Evolutionary conservation across 768 basidiomycete genomes (phyloP), one percentile per base, ranked within the genome.

Genomic region (Panaeolus cyanescens): DNA sequence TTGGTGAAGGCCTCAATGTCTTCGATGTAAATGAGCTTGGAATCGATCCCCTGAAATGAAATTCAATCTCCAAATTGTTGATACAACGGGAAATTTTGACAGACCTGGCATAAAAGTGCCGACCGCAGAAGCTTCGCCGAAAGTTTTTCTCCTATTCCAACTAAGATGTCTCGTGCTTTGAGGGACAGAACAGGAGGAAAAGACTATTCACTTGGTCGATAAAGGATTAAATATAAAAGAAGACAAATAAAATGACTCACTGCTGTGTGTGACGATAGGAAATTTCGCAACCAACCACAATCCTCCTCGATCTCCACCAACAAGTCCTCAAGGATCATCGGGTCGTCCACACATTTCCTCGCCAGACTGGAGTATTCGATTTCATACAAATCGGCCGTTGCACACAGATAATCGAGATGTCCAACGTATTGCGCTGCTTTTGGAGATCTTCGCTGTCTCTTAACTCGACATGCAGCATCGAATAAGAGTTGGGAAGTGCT

Each of bases 1-100:
- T 71, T 65, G 39, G 82, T 83, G 39, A 76, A 74, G 19, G 85
- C 85, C 3, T 89, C 85, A 12, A 96, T 83, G 65, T 86, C 87
- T 72, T 97, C 95, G 31, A 96, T 76, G 4, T 90, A 91, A 33
- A 97, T 91, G 59, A 92, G 90, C 74, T 97, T 95, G 2, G 95
- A 89, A 70, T 96, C 95, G 67, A 96, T 83, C 37, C 93, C 94
- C 89, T 92, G 67, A 15, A 39, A 13, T 34, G 31, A 28, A 54
- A 6, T 4, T 50, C 25, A 45, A 33, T 7, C 33, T 7, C 13
- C 33, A 34, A 34, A 33, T 55, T 32, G 9, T 34, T 31, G 7
- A 5, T 20, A 39, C 31, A 33, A 4, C 17, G 17, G 32, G 20
- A 12, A 56, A 33, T 19, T 9, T 33, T 7, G 22, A 73, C 83